Conservation (phyloP, 768 basidiomycete genomes). For the Baorangia bicolor region DNA sequence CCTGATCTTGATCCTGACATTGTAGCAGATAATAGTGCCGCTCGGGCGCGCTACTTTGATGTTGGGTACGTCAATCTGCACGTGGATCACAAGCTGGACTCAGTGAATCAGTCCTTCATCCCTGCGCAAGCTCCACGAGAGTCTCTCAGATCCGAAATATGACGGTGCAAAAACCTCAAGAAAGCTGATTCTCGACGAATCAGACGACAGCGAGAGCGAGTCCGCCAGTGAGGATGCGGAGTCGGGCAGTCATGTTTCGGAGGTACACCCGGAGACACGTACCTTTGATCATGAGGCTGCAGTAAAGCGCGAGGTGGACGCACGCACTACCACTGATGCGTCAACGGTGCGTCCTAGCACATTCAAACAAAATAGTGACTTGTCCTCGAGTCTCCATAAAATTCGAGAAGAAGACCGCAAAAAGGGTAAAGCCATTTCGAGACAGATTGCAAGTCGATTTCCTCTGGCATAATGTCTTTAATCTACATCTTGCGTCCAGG, state of each 20-base stretch:
- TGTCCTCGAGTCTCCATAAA: slow-evolving; percentile 53
- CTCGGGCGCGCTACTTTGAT: slow-evolving; percentile 78
- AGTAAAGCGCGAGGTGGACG: slow-evolving; percentile 9
- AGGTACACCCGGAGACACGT: slow-evolving; percentile 1
- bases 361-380: slow-evolving; percentile 35
- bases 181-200: slow-evolving; percentile 48
- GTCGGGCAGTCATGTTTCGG: slow-evolving; percentile 23
- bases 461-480: background rate
- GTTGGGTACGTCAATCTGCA: slow-evolving; percentile 57
- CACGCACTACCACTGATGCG: slow-evolving; percentile 12
- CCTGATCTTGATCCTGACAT: slow-evolving; percentile 35
- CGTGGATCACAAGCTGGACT: slow-evolving; percentile 4
- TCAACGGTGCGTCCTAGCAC: slow-evolving; percentile 4
- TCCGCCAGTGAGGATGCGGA: slow-evolving; percentile 14
- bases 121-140: slow-evolving; percentile 63
- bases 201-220: slow-evolving; percentile 15
- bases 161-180: slow-evolving; percentile 65
- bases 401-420: slow-evolving; percentile 65
- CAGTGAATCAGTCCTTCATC: slow-evolving; percentile 55
- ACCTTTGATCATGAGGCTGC: slow-evolving; percentile 13
- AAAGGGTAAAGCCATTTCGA: slow-evolving; percentile 83
- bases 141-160: slow-evolving; percentile 77
- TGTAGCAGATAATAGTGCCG: slow-evolving; percentile 34
- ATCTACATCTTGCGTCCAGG: slow-evolving; percentile 40
- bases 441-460: slow-evolving; percentile 68